These are phyloP conservation scores for Leccinum fibrillosum DNA, from an alignment of 768 basidiomycete genomes.

Conservation along the genomic window DNA sequence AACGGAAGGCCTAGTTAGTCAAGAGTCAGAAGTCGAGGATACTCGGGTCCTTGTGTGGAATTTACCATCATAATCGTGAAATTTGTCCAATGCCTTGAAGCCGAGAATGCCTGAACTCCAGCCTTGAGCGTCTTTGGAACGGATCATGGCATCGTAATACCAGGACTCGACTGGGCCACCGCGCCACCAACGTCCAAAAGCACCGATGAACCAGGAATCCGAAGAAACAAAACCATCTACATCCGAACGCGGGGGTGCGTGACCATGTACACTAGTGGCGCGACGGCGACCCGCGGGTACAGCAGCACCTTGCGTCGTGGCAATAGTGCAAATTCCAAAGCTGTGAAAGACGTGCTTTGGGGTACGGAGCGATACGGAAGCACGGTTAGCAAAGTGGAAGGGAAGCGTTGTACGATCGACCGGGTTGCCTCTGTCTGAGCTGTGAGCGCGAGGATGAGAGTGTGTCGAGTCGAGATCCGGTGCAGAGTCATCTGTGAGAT, in stretches of 20 bases:
- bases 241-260: slow-evolving; percentile 28
- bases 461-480: slow-evolving; percentile 31
- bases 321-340: slow-evolving; percentile 86
- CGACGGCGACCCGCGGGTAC: slow-evolving; percentile 55
- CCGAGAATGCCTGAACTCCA: slow-evolving; percentile 77
- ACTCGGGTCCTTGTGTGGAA: slow-evolving; percentile 3
- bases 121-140: slow-evolving; percentile 66
- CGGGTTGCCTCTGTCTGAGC: slow-evolving; percentile 16
- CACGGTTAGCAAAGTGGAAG: slow-evolving; percentile 90
- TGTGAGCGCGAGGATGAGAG: slow-evolving; percentile 25
- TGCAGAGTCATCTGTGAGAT: slow-evolving; percentile 50
- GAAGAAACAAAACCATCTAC: slow-evolving; percentile 51
- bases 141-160: slow-evolving; percentile 66
- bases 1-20: slow-evolving; percentile 48
- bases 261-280: slow-evolving; percentile 30
- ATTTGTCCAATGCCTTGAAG: slow-evolving; percentile 68
- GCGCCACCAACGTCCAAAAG: slow-evolving; percentile 90
- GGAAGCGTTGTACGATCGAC: slow-evolving; percentile 30
- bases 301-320: slow-evolving; percentile 38
- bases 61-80: slow-evolving; percentile 66
- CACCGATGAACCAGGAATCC: slow-evolving; percentile 88
- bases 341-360: slow-evolving; percentile 85
- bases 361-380: slow-evolving; percentile 88
- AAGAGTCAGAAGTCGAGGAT: slow-evolving; percentile 4
- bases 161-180: slow-evolving; percentile 80